These are phyloP conservation scores for Coccinonectria pachysandricola DNA, from an alignment of 2,329 filamentous ascomycete species.

Conservation along the genomic window DNA sequence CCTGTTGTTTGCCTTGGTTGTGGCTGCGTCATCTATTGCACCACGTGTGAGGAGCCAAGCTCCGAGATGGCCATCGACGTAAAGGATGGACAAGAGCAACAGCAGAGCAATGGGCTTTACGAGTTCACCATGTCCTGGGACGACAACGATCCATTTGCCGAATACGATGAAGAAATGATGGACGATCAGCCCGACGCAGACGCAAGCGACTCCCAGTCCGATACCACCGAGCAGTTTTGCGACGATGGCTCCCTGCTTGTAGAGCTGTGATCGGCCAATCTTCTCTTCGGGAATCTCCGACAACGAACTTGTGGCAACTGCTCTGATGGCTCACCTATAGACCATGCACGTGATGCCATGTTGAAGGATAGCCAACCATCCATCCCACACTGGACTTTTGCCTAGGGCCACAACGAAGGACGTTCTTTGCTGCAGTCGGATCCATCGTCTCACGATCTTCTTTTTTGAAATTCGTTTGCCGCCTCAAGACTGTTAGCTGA, in stretches of 20 bases:
- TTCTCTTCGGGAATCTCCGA: too few species aligned
- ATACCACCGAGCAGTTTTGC: slow-evolving; percentile 13
- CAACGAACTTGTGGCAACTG: slow-evolving; percentile 19
- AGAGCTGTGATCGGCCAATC: slow-evolving; percentile 12
- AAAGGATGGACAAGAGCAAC: slow-evolving; percentile 7
- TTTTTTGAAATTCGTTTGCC: slow-evolving; percentile 20
- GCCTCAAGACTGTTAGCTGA: slow-evolving; percentile 31
- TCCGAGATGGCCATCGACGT: slow-evolving; percentile 12
- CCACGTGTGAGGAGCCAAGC: slow-evolving; percentile 24
- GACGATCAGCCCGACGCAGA: slow-evolving; percentile 15
- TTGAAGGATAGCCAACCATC: too few species aligned
- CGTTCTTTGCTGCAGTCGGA: slow-evolving; percentile 16
- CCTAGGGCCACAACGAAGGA: too few species aligned
- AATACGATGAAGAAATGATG: slow-evolving; percentile 30
- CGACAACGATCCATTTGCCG: slow-evolving; percentile 24
- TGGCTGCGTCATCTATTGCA: slow-evolving; percentile 34
- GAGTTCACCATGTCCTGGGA: slow-evolving; percentile 19
- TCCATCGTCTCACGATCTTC: slow-evolving; percentile 14
- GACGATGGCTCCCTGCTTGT: slow-evolving; percentile 13
- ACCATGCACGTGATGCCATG: too few species aligned
- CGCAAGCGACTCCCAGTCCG: slow-evolving; percentile 11
- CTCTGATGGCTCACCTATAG: slow-evolving; percentile 13
- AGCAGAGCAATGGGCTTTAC: slow-evolving; percentile 20
- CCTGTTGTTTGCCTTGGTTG: slow-evolving; percentile 36
- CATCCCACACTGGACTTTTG: too few species aligned